A percentile compares a stretch with the other conserved stretches of the same genome.
Evolutionary conservation across 768 basidiomycete species (phyloP).

Genomic region (Tulasnella sp.): DNA sequence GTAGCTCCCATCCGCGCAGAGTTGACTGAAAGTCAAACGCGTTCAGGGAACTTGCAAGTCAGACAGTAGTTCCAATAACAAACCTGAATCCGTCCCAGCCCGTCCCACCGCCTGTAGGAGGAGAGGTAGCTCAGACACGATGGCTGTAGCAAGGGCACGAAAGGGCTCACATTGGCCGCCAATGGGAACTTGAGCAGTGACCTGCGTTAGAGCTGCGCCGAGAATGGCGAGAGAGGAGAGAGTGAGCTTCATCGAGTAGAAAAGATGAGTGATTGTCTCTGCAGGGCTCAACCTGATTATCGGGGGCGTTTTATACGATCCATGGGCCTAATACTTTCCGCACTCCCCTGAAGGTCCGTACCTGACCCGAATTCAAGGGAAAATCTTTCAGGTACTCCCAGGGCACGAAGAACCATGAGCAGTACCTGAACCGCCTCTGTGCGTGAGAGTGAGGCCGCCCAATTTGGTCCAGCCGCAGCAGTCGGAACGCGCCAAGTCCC

Average conservation of each 20-base stretch:
- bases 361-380: not conserved
- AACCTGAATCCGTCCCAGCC: no score
- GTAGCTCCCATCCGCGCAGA: not conserved
- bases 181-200: not conserved
- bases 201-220: not conserved
- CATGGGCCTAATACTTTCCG: not conserved
- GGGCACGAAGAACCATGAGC: not conserved
- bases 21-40: not conserved
- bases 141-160: not conserved
- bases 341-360: not conserved
- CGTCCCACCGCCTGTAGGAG: no score
- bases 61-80: not conserved
- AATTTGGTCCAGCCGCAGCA: not conserved
- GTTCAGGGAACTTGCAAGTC: not conserved
- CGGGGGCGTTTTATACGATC: not conserved
- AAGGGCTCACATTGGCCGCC: not conserved
- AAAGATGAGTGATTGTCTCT: not conserved
- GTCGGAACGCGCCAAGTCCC: not conserved
- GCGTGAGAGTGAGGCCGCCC: not conserved
- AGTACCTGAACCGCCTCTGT: not conserved
- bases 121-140: not conserved
- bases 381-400: not conserved
- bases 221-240: conserved; percentile 5
- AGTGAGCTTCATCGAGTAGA: not conserved
- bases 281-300: not conserved